Conservation (phyloP, 2,329 filamentous ascomycete genomes). For the Colletotrichum cereale region DNA sequence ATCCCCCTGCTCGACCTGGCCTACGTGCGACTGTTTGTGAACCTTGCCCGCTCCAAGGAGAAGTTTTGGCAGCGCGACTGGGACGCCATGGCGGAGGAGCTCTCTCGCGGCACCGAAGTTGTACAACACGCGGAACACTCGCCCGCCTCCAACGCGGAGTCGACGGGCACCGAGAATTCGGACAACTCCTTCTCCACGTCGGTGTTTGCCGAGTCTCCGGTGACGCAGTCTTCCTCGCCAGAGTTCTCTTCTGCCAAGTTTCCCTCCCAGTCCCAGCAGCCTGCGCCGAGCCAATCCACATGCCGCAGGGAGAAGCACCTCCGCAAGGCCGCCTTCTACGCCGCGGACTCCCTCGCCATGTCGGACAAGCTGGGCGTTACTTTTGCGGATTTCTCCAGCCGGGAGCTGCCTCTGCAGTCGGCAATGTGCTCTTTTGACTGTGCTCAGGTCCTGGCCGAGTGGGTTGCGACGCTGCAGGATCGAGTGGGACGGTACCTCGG, state of each 20-base stretch:
- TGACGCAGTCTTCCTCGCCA: slow-evolving; percentile 63
- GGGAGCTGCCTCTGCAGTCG: slow-evolving; percentile 89
- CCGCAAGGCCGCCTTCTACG: slow-evolving; percentile 94
- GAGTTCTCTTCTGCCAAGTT: slow-evolving; percentile 59
- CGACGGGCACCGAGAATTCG: slow-evolving; percentile 57
- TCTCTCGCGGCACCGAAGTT: slow-evolving; percentile 82
- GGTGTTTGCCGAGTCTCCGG: slow-evolving; percentile 64
- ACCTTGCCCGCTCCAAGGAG: slow-evolving; percentile 91
- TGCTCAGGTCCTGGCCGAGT: slow-evolving; percentile 92
- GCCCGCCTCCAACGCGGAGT: slow-evolving; percentile 63
- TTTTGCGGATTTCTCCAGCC: slow-evolving; percentile 84
- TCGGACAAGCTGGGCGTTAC: slow-evolving; percentile 87
- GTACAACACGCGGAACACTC: slow-evolving; percentile 78
- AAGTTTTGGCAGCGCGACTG: slow-evolving; percentile 95
- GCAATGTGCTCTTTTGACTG: slow-evolving; percentile 96
- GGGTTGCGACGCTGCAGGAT: slow-evolving; percentile 93
- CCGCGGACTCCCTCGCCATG: slow-evolving; percentile 90
- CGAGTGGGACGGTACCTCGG: slow-evolving; percentile 92
- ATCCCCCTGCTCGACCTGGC: slow-evolving; percentile 92
- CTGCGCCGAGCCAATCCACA: slow-evolving; percentile 56
- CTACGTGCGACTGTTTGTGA: slow-evolving; percentile 92
- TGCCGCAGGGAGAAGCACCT: slow-evolving; percentile 87
- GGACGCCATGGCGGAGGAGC: slow-evolving; percentile 89
- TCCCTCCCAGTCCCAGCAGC: slow-evolving; percentile 45
- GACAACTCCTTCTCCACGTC: slow-evolving; percentile 61